Conservation (phyloP, 495 filamentous ascomycete species). For the Lasiosphaeria ovina region DNA sequence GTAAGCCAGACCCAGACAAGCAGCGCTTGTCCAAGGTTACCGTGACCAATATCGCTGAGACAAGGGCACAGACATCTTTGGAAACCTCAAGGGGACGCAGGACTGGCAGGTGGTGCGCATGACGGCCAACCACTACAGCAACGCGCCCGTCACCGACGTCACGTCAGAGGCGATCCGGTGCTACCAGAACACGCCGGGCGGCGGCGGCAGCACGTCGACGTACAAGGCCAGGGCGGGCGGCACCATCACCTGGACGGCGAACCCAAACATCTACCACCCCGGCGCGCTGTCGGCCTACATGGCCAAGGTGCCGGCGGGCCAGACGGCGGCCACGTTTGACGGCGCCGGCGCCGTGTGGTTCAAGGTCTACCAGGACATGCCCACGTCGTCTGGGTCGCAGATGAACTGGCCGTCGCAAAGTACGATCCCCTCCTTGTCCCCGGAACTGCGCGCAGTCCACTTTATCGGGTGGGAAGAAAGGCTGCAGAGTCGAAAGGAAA, state of each 20-base stretch:
- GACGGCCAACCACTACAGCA: conserved; percentile 40
- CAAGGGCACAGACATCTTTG: conserved; percentile 29
- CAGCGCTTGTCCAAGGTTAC: no score
- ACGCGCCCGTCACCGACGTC: conserved; percentile 43
- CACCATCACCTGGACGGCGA: conserved; percentile 42
- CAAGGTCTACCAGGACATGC: conserved; percentile 30
- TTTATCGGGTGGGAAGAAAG: no score
- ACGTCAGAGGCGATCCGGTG: conserved; percentile 46
- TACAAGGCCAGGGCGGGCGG: conserved; percentile 42
- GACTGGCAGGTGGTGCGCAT: conserved; percentile 40
- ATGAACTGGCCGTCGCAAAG: conserved; percentile 12
- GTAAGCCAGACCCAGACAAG: background rate
- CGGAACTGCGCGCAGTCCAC: background rate
- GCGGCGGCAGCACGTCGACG: conserved; percentile 37
- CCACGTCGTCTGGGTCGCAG: background rate
- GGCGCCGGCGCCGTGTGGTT: conserved; percentile 43
- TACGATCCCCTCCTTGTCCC: background rate
- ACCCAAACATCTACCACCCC: conserved; percentile 41
- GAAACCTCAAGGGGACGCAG: conserved; percentile 21
- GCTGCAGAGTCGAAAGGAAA: background rate
- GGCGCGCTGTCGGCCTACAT: conserved; percentile 36
- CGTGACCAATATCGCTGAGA: no score
- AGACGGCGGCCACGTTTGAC: conserved; percentile 45
- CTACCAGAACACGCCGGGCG: conserved; percentile 34
- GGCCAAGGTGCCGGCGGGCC: conserved; percentile 35